Base-by-base conservation (phyloP, 1,284 basidiomycete genomes). In the Cutaneotrichosporon cutaneum region DNA sequence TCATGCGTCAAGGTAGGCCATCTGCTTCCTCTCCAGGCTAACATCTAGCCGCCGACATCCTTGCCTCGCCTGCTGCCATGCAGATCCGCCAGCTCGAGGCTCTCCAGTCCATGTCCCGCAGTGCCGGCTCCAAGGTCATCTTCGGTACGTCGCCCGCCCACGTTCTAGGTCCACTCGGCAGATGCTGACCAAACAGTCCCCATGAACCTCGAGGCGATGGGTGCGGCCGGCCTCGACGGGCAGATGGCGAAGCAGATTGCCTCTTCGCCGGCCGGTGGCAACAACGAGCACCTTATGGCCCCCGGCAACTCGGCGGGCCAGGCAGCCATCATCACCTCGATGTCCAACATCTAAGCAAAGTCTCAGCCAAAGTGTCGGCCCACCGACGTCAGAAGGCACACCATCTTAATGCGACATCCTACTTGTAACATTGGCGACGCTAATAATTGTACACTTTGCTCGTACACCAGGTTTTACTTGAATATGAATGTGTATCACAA, bases 21-120 rank as follows among this genome's bases (percentile, higher is more conserved):
- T 16, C 45, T 22, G 9, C 14, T 4, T 3, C 7, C 18, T 4
- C 16, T 21, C 21, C n/a, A 21, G 14, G 48, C 56, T 58, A 48
- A 58, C 56, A 1, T 11, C 39, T 5, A 70, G 74, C 75, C 58
- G 77, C 76, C 60, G 76, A 78, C 63, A 94, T 95, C 71, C 84
- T 95, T 71, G 90, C 92, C 14, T 89, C 87, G 9, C 93, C 92
- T 21, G 92, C 94, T 26, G 94, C 94, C 62, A 96, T 98, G 92
- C 93, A 96, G 81, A 97, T 97, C 77, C 85, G 94, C 66, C 92
- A 95, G 76, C 85, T 97, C 68, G 94, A 96, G 80, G 92, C 93
- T 44, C 81, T 92, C 72, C 84, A 87, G 84, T 48, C 78, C 47
- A 85, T 85, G 84, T 85, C 86, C 42, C 90, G 90, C 79, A 86